phyloP scores from a whole-genome alignment of 2,329 filamentous ascomycete genomes.

The Colletotrichum lentis region DNA sequence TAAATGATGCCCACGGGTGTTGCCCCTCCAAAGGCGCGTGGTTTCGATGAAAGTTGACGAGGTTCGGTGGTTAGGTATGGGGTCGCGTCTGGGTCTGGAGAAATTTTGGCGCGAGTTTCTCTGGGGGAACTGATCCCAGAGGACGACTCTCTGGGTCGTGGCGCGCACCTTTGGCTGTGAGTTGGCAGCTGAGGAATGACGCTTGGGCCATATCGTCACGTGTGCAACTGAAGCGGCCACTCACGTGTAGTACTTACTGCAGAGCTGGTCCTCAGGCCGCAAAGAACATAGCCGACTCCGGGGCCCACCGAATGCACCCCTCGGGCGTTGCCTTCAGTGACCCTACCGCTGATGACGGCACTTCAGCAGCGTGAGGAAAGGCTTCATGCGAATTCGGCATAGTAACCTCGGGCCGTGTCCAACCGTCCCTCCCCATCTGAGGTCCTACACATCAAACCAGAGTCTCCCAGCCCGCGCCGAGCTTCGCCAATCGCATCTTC shows the following conservation, averaged over 20 bases:
- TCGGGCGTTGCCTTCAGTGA: neutral
- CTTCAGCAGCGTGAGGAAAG: conserved; percentile 18
- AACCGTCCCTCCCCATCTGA: conserved; percentile 42
- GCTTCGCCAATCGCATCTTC: neutral
- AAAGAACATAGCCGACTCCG: conserved; percentile 2
- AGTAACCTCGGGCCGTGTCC: conserved; percentile 51
- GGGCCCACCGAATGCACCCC: conserved; percentile 4
- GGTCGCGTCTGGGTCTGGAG: conserved; percentile 45
- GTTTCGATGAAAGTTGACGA: conserved; percentile 30
- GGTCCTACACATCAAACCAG: conserved; percentile 4
- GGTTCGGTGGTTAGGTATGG: conserved; percentile 31
- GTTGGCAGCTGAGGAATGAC: neutral
- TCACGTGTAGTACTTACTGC: neutral
- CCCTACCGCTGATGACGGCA: conserved; percentile 30
- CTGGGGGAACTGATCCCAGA: conserved; percentile 9
- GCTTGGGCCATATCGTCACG: conserved; percentile 1
- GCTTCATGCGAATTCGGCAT: conserved; percentile 35
- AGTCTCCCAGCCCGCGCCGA: conserved; percentile 4
- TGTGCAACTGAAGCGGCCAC: neutral
- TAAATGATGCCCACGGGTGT: conserved; percentile 22
- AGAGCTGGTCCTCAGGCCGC: conserved; percentile 8
- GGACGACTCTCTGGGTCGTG: neutral
- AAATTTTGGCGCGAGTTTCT: conserved; percentile 51
- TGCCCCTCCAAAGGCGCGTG: conserved; percentile 30
- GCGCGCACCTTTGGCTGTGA: neutral